Evolutionary conservation across 176 grass and related monocot species (phyloP).

Genomic region (Avena atlantica): DNA sequence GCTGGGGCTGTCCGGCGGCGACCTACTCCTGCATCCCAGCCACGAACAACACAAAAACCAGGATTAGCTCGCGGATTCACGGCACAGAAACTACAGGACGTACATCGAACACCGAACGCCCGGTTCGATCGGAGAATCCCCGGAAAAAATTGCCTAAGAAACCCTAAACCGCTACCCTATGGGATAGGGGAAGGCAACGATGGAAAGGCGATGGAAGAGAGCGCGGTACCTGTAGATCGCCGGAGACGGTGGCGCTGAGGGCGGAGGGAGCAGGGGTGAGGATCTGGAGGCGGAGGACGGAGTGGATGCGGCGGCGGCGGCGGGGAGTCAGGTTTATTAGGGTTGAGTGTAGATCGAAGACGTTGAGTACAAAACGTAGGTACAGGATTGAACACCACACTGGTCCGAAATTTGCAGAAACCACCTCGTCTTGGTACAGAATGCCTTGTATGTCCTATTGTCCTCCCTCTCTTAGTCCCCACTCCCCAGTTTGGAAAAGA

Average conservation of each 20-base stretch:
- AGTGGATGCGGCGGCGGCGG: constrained; percentile 32
- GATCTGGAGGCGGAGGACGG: constrained; percentile 8
- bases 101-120: no score
- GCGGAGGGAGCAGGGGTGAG: not conserved
- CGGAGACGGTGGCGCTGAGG: constrained; percentile 31
- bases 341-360: no score
- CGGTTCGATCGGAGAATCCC: not conserved
- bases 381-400: no score
- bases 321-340: constrained; percentile 14
- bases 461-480: no score
- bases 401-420: no score
- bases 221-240: constrained; percentile 54
- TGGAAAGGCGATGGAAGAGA: not conserved
- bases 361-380: no score
- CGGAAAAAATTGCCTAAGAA: not conserved
- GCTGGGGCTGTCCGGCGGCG: constrained; percentile 43
- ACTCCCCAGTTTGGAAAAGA: no score
- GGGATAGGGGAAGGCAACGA: not conserved
- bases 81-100: not conserved
- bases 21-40: constrained; percentile 48
- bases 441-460: no score
- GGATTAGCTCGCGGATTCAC: constrained; percentile 23
- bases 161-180: not conserved
- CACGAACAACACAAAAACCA: not conserved
- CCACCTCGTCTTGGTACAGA: no score